Base-by-base conservation (phyloP, 2,329 filamentous ascomycete genomes). In the Rugonectria rugulosa region DNA sequence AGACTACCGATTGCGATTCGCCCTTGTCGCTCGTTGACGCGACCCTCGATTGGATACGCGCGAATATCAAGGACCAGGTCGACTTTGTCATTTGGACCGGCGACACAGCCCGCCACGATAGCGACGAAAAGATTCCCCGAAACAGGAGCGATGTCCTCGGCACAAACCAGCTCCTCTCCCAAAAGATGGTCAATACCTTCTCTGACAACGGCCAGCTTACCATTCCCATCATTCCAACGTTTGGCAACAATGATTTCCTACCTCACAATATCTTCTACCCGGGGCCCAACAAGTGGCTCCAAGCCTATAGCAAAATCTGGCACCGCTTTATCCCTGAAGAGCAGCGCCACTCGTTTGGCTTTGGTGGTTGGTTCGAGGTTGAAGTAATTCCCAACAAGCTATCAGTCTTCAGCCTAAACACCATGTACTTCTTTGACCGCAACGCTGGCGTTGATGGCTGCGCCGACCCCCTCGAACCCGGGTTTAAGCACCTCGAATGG, bases 181-280 rank as follows among this genome's bases (percentile, higher is more conserved):
- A 87, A 65, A 91, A 91, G 72, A 91, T 98, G 73, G 75, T 83
- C 41, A 84, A 92, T 17, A 81, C 90, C 9, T 97, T 97, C 31
- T 79, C 79, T n/a, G 77, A 79, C 27, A 78, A 84, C 49, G 84
- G 85, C 53, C 61, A 62, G 32, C 82, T 92, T 55, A 74, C 81
- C 11, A 83, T 98, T 4, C 94, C 95, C 4, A 85, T 98, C 24
- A 81, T 99, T 17, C 93, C 95, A 0, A 97, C 88, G 0, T 88
- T 97, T 64, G 95, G 95, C 57, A 99, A 99, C 77, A 99, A 99
- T 74, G 95, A 99, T 69, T 93, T 99, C 55, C 85, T 97, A 57
- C 95, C 95, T 2, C 95, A 99, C 77, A 99, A 99, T 68, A 96
- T 98, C 69, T 87, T 99, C 72, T 79, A 86, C 36, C 81, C 85